These are phyloP conservation scores for Filosporella fistucella DNA, from an alignment of 495 filamentous ascomycete genomes.

Conservation along the genomic window DNA sequence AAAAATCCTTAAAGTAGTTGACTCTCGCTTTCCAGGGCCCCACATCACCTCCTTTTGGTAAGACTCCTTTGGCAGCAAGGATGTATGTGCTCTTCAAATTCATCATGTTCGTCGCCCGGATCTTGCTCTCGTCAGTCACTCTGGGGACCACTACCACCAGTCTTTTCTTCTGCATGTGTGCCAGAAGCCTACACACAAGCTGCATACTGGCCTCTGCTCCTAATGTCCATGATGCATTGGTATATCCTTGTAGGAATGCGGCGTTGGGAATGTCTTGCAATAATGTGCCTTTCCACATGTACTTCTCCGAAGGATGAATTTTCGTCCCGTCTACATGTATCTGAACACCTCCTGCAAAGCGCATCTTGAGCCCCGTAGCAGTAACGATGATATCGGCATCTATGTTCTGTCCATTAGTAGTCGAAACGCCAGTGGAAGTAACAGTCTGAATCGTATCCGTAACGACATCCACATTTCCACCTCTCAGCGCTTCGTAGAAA, in stretches of 20 bases:
- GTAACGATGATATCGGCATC: conserved; percentile 67
- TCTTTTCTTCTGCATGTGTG: conserved; percentile 34
- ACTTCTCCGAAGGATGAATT: conserved; percentile 20
- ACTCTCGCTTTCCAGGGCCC: conserved; percentile 49
- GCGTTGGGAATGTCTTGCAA: conserved; percentile 33
- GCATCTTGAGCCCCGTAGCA: conserved; percentile 57
- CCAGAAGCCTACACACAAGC: conserved; percentile 8
- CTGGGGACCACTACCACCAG: conserved; percentile 26
- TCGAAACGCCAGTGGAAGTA: conserved; percentile 47
- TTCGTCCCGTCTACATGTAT: conserved; percentile 24
- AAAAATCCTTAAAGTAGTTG: conserved; percentile 21
- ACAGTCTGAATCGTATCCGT: conserved; percentile 62
- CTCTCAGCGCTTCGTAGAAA: conserved; percentile 57
- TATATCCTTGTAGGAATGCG: conserved; percentile 27
- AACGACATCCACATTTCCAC: conserved; percentile 51
- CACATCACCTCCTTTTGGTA: conserved; percentile 22
- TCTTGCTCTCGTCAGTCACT: background rate
- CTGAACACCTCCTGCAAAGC: conserved; percentile 21
- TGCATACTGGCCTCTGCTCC: conserved; percentile 28
- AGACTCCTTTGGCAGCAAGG: conserved; percentile 1
- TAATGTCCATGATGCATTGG: conserved; percentile 32
- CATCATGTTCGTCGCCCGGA: conserved; percentile 17
- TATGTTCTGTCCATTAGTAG: conserved; percentile 50
- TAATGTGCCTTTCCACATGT: conserved; percentile 29
- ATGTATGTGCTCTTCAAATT: conserved; percentile 18